Conservation (phyloP, 192 early-diverging fungal genomes). For the Pilobolus umbonatus region DNA sequence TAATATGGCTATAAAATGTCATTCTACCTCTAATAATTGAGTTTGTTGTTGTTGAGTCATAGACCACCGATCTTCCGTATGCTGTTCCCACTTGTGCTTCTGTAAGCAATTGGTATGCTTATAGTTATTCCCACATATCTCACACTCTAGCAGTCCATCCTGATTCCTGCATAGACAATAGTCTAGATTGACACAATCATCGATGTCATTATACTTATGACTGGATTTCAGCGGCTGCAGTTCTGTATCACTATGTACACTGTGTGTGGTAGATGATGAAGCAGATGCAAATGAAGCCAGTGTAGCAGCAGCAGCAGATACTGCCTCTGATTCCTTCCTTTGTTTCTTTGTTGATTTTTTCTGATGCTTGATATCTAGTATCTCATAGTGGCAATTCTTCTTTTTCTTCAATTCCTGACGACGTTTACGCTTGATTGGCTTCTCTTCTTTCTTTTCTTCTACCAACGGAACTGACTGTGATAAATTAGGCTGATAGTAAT, state of each 20-base stretch:
- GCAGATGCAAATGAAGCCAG: slow-evolving; percentile 23
- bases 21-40: slow-evolving; percentile 25
- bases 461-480: background rate
- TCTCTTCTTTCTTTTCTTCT: background rate
- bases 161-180: slow-evolving; percentile 1
- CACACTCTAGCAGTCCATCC: slow-evolving; percentile 7
- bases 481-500: slow-evolving; percentile 1
- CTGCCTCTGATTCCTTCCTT: slow-evolving; percentile 20
- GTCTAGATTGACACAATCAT: slow-evolving; percentile 18
- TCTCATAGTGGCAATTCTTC: slow-evolving; percentile 18
- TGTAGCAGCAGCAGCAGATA: slow-evolving; percentile 25
- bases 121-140: slow-evolving; percentile 3
- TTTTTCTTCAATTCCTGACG: slow-evolving; percentile 11
- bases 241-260: background rate
- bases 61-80: background rate
- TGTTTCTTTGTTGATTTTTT: slow-evolving; percentile 10
- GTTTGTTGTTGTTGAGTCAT: slow-evolving; percentile 23
- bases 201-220: too few relatives aligned
- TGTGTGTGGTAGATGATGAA: background rate
- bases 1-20: background rate
- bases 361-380: slow-evolving; percentile 10
- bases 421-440: slow-evolving; percentile 20
- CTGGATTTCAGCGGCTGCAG: too few relatives aligned
- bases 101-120: slow-evolving; percentile 15
- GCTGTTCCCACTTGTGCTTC: slow-evolving; percentile 11